Evolutionary conservation across 2,329 filamentous ascomycete species (phyloP).

Genomic region (Neonectria sp.): DNA sequence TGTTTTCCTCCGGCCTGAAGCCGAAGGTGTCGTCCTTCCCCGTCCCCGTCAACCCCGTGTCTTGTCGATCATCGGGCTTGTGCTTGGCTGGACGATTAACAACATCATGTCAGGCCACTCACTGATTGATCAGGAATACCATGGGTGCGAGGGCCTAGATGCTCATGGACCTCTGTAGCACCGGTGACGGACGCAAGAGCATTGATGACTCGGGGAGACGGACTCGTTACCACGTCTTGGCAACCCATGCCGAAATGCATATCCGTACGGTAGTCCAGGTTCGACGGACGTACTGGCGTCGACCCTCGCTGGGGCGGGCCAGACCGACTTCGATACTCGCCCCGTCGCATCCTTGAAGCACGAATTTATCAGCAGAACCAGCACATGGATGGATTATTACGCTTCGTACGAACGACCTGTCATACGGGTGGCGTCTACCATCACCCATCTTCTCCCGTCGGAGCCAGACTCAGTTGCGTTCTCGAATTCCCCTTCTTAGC

Average conservation of each 20-base stretch:
- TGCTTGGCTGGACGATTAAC: constrained; percentile 20
- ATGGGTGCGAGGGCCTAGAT: constrained; percentile 28
- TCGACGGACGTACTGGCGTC: background rate
- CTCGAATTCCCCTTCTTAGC: constrained; percentile 33
- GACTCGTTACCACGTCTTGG: constrained; percentile 14
- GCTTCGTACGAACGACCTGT: background rate
- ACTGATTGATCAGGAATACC: constrained; percentile 4
- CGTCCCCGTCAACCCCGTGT: constrained; percentile 1
- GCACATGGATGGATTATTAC: background rate
- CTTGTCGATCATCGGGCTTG: constrained; percentile 26
- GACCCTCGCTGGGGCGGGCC: background rate
- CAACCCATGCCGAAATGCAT: background rate
- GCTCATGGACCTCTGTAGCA: constrained; percentile 26
- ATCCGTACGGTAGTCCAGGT: background rate
- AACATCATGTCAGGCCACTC: constrained; percentile 21
- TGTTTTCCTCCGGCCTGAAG: constrained; percentile 7
- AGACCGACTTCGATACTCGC: background rate
- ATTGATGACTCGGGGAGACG: constrained; percentile 1
- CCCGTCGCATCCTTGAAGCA: background rate
- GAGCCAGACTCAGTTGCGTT: constrained; percentile 12
- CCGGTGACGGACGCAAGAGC: constrained; percentile 22
- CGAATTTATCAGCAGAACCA: background rate
- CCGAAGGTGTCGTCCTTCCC: background rate
- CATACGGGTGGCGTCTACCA: constrained; percentile 24
- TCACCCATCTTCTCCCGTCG: background rate